Evolutionary conservation across 768 basidiomycete species (phyloP), one percentile per base, ranked within the genome.

Genomic region (Boletellus ananas): DNA sequence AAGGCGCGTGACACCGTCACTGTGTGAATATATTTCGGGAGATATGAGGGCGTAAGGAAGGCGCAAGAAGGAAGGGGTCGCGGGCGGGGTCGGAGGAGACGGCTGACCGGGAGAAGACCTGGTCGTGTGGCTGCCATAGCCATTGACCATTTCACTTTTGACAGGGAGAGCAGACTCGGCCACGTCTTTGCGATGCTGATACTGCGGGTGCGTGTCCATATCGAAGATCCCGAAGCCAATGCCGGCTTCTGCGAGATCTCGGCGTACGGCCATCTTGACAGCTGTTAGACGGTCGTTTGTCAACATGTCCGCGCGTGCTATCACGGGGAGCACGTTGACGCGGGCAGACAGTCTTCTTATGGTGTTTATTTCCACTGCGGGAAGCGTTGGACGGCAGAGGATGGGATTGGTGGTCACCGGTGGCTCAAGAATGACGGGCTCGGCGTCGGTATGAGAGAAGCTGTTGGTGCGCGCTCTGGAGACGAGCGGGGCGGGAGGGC

Each of bases 171-270:
- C 60, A 54, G 71, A 65, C 49, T 74, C 71, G 54, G 71, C 64
- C 57, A 77, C 74, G 53, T 78, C 76, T 56, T 72, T 55, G 61
- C 55, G 70, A 64, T 68, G 68, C 66, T 66, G 68, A 66, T 72
- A 74, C 53, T 74, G 72, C 65, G 78, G 74, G 57, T 73, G 78
- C 56, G 69, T 72, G 68, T 87, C 86, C 65, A 81, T 74, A 75
- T 91, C 90, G 71, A 93, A 92, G 57, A 93, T 90, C 60, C 90
- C 89, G 69, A 91, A 91, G 52, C 87, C 89, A 64, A 91, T 90
- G 51, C 89, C 90, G 42, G 86, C 85, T 57, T 86, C 84, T 35
- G 88, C 88, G 40, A 92, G 77, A 71, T 90, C 88, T 63, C 83
- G 72, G 58, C 87, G 81, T 63, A 93, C 79, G 55, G 88, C 90